Evolutionary conservation across 1,139 yeast genomes (phyloP).

Genomic region (Pichia sp.): DNA sequence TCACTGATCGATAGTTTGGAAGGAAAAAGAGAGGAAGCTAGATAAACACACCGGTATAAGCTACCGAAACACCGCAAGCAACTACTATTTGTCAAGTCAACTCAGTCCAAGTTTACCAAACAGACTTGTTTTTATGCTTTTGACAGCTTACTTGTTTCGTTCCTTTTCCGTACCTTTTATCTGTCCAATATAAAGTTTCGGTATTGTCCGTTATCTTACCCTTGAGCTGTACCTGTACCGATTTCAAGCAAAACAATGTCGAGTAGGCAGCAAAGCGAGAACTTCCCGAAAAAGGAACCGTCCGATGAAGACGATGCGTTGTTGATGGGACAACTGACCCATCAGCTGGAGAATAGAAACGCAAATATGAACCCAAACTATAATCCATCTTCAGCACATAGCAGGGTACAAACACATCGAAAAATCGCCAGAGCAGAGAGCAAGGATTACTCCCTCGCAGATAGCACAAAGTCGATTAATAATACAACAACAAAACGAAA

Average conservation of each 20-base stretch:
- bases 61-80: not conserved
- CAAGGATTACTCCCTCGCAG: not conserved
- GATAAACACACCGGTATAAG: not conserved
- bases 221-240: not conserved
- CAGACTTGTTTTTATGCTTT: not conserved
- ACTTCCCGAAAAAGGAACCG: not conserved
- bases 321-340: not conserved
- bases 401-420: not conserved
- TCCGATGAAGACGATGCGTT: not conserved
- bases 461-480: not conserved
- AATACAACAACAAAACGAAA: conserved; percentile 1
- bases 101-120: not conserved
- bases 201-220: not conserved
- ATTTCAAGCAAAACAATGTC: not conserved
- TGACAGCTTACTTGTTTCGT: not conserved
- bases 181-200: not conserved
- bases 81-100: too few relatives aligned
- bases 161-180: not conserved
- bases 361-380: not conserved
- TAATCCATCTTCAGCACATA: not conserved
- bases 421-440: not conserved
- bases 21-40: not conserved
- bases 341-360: not conserved
- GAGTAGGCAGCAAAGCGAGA: not conserved
- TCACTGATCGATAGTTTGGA: not conserved